Evolutionary conservation across 2,329 filamentous ascomycete species (phyloP).

Genomic region (Paraphoma sp.): DNA sequence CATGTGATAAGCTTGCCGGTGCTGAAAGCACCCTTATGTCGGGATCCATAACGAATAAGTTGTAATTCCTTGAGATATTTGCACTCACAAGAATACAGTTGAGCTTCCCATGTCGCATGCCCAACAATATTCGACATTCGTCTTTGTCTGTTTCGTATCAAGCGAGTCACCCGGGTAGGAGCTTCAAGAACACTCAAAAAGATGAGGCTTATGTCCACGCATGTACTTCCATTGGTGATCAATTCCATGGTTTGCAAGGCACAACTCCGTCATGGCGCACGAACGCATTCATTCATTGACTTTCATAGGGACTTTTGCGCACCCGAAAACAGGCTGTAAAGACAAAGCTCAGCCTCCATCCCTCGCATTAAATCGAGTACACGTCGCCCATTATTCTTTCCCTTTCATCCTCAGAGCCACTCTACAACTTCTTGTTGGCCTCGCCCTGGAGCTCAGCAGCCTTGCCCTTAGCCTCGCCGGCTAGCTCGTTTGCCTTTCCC

Average conservation of each 20-base stretch:
- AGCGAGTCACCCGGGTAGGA: too few relatives aligned
- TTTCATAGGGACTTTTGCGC: background rate
- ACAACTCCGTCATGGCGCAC: background rate
- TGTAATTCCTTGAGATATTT: too few relatives aligned
- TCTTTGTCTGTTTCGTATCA: too few relatives aligned
- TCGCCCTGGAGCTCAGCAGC: conserved; percentile 52
- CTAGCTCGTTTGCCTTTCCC: conserved; percentile 51
- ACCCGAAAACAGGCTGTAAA: background rate
- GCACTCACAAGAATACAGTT: too few relatives aligned
- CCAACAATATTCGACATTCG: too few relatives aligned
- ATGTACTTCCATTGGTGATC: background rate
- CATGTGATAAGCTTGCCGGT: too few relatives aligned
- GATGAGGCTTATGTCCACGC: too few relatives aligned
- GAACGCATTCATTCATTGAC: conserved; percentile 5
- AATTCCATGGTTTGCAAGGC: background rate
- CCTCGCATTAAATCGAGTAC: conserved; percentile 3
- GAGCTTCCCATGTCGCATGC: too few relatives aligned
- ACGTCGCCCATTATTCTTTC: conserved; percentile 1
- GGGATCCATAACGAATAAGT: too few relatives aligned
- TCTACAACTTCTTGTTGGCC: conserved; percentile 55
- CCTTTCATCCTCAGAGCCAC: conserved; percentile 21
- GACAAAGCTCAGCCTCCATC: background rate
- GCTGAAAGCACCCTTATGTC: too few relatives aligned
- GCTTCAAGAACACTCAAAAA: too few relatives aligned
- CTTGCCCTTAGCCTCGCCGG: conserved; percentile 52